Base-by-base conservation (phyloP, 2,329 filamentous ascomycete species). In the Exserohilum rostratum region DNA sequence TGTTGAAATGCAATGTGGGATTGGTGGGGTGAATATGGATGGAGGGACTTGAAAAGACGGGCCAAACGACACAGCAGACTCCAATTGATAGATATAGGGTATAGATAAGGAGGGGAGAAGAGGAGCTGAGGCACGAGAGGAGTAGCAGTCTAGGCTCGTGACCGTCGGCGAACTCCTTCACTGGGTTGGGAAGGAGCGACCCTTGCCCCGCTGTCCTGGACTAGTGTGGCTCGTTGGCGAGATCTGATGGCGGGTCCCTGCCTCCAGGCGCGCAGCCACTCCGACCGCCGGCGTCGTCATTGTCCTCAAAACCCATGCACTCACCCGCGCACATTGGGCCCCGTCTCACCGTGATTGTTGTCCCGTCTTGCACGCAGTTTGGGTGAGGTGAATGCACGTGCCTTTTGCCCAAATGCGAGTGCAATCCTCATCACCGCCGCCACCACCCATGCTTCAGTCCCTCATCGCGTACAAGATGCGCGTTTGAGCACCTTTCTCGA, bases 81-180 rank as follows among this genome's bases (percentile, higher is more conserved):
- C 48, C 29, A 48, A 57, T 48, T 46, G 60, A 59, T 50, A 58
- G 53, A 60, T 55, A 56, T 35, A 53, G 53, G 15, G 34, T 54
- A 39, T 43, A 62, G 65, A 66, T 61, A 65, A 59, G 50, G 54
- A 40, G 37, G 40, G 62, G 47, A 61, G 52, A 61, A 58, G 56
- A 61, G 55, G 50, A 53, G 51, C 51, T 55, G 59, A 48, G 56
- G 54, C 44, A 48, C 39, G 57, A 53, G 50, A 50, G 51, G 55
- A 56, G 51, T 65, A 46, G 37, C 53, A 55, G 56, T 57, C 62
- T 58, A 67, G 65, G 63, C 71, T 72, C 66, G 67, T 73, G 69
- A 69, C 66, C 65, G 62, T 64, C 69, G 68, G 71, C 65, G 68
- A 68, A 48, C 62, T 71, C 67, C 69, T 64, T 61, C 57, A 53